Conservation (phyloP, 495 filamentous ascomycete species). For the Penicillium paxilli region DNA sequence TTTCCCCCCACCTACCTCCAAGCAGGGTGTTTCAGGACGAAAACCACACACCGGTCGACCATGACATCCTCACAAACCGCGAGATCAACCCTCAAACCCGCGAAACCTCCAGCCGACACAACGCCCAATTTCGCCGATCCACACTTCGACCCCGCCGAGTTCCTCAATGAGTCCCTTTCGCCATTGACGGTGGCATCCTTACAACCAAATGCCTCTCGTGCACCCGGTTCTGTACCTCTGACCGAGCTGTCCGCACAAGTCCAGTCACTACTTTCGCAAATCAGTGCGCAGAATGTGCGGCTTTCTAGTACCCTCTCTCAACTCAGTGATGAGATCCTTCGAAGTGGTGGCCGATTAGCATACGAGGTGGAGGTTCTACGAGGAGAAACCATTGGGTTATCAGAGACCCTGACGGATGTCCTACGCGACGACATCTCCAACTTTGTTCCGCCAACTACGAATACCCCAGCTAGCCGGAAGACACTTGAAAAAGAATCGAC, state of each 20-base stretch:
- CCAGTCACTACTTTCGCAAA: constrained; percentile 79
- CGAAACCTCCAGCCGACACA: constrained; percentile 55
- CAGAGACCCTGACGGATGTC: constrained; percentile 72
- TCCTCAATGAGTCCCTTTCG: constrained; percentile 76
- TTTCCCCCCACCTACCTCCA: too few relatives aligned
- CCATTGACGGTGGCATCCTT: constrained; percentile 43
- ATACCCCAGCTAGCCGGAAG: constrained; percentile 2
- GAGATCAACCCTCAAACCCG: constrained; percentile 12
- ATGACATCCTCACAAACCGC: constrained; percentile 24
- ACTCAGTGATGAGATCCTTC: constrained; percentile 91
- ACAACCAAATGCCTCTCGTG: constrained; percentile 41
- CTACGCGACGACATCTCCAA: constrained; percentile 67
- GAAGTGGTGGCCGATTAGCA: constrained; percentile 79
- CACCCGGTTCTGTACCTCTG: constrained; percentile 59
- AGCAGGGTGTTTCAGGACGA: too few relatives aligned
- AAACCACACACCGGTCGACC: too few relatives aligned
- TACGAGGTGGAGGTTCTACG: constrained; percentile 94
- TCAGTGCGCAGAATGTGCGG: constrained; percentile 82
- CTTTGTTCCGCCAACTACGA: constrained; percentile 56
- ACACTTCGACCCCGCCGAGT: constrained; percentile 76
- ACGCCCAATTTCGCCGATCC: constrained; percentile 64
- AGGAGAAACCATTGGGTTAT: constrained; percentile 76
- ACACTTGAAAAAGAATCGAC: constrained; percentile 11
- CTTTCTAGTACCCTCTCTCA: constrained; percentile 81
- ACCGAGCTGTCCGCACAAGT: constrained; percentile 77